phyloP scores from a whole-genome alignment of 129 eudicot genomes.

The Arctium lappa region DNA sequence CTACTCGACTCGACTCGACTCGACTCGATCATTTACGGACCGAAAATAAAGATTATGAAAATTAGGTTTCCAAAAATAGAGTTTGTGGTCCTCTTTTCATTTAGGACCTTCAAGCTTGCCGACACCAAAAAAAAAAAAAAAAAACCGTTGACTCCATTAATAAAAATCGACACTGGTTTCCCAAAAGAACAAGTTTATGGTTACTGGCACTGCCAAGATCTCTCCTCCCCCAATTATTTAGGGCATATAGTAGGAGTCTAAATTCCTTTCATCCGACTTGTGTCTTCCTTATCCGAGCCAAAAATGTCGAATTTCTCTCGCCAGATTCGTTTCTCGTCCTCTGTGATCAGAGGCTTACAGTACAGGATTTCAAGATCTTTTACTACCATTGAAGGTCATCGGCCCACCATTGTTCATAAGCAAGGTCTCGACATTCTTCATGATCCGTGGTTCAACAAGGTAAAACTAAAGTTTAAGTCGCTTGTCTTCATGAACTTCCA shows the following conservation, averaged over 20 bases:
- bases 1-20: no score
- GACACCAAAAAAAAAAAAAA: constrained; percentile 1
- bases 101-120: constrained; percentile 13
- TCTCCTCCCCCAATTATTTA: constrained; percentile 17
- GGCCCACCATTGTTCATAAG: constrained; percentile 84
- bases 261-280: neutral
- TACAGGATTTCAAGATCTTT: constrained; percentile 53
- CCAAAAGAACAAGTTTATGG: constrained; percentile 13
- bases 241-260: constrained; percentile 13
- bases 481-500: neutral
- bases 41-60: no score
- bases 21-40: no score
- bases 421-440: constrained; percentile 95
- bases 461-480: neutral
- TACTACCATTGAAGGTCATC: constrained; percentile 85
- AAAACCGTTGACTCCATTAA: neutral
- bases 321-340: constrained; percentile 55
- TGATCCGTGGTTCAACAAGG: constrained; percentile 99
- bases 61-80: neutral
- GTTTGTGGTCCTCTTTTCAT: neutral
- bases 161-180: constrained; percentile 4
- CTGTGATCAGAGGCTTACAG: constrained; percentile 58
- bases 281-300: neutral
- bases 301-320: constrained; percentile 48
- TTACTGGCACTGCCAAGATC: neutral